A percentile compares a stretch with the other conserved stretches of the same genome.
phyloP scores from a whole-genome alignment of 2,329 filamentous ascomycete species.

The Fusarium torulosum region DNA sequence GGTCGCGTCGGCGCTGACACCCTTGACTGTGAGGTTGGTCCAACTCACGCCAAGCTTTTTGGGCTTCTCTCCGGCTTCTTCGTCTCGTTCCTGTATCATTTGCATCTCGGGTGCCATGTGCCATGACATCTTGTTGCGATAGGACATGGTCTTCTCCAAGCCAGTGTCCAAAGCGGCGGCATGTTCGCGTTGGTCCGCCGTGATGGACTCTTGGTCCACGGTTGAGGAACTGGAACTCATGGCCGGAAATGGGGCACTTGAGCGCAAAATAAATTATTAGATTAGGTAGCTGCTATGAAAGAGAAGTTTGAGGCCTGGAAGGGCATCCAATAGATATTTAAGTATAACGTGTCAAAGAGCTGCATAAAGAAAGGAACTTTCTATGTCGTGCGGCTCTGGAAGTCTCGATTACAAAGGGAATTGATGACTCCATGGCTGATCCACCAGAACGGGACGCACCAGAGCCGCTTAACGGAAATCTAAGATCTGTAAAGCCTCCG shows the following conservation, averaged over 20 bases:
- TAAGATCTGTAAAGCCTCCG: neutral
- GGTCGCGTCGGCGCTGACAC: conserved; percentile 69
- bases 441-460: too few relatives aligned
- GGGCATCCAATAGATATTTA: too few relatives aligned
- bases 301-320: too few relatives aligned
- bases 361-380: too few relatives aligned
- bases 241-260: neutral
- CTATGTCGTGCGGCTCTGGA: too few relatives aligned
- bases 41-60: conserved; percentile 73
- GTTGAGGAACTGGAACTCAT: conserved; percentile 7
- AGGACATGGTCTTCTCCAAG: neutral
- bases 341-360: too few relatives aligned
- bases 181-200: neutral
- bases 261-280: neutral
- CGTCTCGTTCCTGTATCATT: neutral
- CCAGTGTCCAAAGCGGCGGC: too few relatives aligned
- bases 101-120: neutral
- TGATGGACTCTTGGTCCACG: neutral
- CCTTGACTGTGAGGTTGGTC: conserved; percentile 73
- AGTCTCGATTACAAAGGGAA: neutral
- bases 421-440: too few relatives aligned
- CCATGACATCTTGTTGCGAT: neutral
- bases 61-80: neutral
- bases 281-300: too few relatives aligned
- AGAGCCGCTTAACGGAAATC: neutral